Evolutionary conservation across 495 filamentous ascomycete species (phyloP).

Genomic region (Jackrogersella minutella): DNA sequence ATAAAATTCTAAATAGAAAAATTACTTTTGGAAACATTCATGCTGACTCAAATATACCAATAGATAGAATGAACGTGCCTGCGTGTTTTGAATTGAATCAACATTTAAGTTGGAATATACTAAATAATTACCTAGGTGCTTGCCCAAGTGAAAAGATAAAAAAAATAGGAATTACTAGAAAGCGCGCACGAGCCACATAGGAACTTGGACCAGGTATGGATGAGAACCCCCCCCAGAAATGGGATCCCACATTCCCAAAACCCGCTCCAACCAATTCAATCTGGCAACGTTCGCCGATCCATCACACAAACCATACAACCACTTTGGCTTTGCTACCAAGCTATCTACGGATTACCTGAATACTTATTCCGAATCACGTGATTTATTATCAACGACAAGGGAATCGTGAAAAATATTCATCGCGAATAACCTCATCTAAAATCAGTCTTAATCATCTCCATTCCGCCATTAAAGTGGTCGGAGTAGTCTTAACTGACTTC

Average conservation of each 20-base stretch:
- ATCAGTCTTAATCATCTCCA: conserved; percentile 29
- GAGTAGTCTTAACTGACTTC: conserved; percentile 35
- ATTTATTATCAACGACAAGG: conserved; percentile 44
- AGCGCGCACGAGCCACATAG: conserved; percentile 7
- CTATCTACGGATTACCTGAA: conserved; percentile 29
- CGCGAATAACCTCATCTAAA: conserved; percentile 43
- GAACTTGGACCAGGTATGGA: conserved; percentile 17
- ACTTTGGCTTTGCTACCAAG: conserved; percentile 35
- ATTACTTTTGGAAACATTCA: no score
- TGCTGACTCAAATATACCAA: no score
- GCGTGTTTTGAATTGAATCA: no score
- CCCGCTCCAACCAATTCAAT: conserved; percentile 41
- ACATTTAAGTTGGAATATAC: no score
- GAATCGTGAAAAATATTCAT: conserved; percentile 43
- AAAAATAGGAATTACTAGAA: not conserved
- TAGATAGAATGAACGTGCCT: no score
- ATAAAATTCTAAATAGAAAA: no score
- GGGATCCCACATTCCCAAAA: conserved; percentile 13
- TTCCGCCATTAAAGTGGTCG: conserved; percentile 38
- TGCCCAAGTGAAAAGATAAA: no score
- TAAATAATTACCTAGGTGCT: no score
- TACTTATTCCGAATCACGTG: conserved; percentile 47
- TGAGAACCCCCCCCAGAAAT: not conserved
- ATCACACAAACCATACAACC: conserved; percentile 38
- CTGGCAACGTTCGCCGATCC: conserved; percentile 41